Evolutionary conservation across 106 monocot genomes (phyloP).

Genomic region (Xerophyta viscosa): DNA sequence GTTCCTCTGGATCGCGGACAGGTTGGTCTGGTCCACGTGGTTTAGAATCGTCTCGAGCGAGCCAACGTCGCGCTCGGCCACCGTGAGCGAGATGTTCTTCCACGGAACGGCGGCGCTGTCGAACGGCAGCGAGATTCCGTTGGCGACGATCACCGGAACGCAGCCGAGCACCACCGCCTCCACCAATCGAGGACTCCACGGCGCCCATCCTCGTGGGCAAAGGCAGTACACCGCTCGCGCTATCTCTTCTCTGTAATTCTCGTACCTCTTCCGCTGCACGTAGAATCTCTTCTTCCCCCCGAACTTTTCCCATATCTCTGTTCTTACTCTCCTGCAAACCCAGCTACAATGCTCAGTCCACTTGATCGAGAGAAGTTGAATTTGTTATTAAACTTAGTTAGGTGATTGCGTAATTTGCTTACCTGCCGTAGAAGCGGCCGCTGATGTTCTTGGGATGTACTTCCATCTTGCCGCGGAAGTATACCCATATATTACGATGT

Average conservation of each 20-base stretch:
- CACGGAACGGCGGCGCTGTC: constrained; percentile 33
- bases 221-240: constrained; percentile 75
- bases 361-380: background rate
- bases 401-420: background rate
- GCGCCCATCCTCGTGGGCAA: constrained; percentile 91
- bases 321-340: constrained; percentile 53
- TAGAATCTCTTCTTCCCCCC: constrained; percentile 41
- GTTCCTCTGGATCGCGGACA: constrained; percentile 60
- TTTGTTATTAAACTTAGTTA: background rate
- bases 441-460: constrained; percentile 96
- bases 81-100: constrained; percentile 59
- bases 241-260: constrained; percentile 62
- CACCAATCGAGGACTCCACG: constrained; percentile 93
- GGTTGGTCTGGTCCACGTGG: constrained; percentile 64
- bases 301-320: constrained; percentile 61
- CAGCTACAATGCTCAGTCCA: background rate
- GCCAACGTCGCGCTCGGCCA: constrained; percentile 60
- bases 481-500: constrained; percentile 61
- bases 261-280: constrained; percentile 46
- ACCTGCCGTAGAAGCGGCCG: constrained; percentile 87
- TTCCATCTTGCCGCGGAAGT: constrained; percentile 97
- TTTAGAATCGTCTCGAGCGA: constrained; percentile 50
- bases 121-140: constrained; percentile 79
- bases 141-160: constrained; percentile 87
- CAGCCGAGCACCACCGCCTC: constrained; percentile 87